Evolutionary conservation across 345 rosid genomes (phyloP).

Genomic region (Acer campestre): DNA sequence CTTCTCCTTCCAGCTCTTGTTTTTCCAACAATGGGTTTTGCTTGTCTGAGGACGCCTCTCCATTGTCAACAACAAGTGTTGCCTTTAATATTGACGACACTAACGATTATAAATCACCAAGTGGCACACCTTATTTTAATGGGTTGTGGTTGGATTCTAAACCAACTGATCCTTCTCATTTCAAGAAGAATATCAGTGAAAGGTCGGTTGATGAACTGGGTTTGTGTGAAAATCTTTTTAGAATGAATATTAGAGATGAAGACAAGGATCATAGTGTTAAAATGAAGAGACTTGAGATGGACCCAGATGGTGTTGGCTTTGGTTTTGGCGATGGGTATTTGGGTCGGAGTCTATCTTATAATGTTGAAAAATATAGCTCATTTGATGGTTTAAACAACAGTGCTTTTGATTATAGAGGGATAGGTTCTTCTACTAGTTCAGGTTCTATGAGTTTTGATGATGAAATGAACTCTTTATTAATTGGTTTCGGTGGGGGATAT

Average conservation of each 20-base stretch:
- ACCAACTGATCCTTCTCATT: conserved; percentile 24
- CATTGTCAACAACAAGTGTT: conserved; percentile 11
- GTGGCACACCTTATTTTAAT: conserved; percentile 24
- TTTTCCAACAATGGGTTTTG: conserved; percentile 40
- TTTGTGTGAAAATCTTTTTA: conserved; percentile 39
- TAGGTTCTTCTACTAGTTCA: conserved; percentile 26
- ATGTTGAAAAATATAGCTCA: conserved; percentile 27
- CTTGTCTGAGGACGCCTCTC: conserved; percentile 33
- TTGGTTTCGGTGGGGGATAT: conserved; percentile 30
- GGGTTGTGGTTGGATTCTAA: conserved; percentile 36
- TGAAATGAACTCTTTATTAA: conserved; percentile 26
- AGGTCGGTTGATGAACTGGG: conserved; percentile 31
- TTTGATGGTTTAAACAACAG: conserved; percentile 28
- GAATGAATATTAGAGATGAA: conserved; percentile 50
- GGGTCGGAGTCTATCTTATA: conserved; percentile 16
- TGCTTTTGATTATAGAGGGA: conserved; percentile 31
- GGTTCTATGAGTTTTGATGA: conserved; percentile 29
- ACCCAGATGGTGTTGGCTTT: conserved; percentile 30
- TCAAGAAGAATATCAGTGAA: conserved; percentile 20
- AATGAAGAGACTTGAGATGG: conserved; percentile 39
- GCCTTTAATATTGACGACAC: conserved; percentile 19
- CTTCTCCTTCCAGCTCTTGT: conserved; percentile 42
- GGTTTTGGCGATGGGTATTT: conserved; percentile 33
- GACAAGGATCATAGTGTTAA: conserved; percentile 21
- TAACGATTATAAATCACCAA: conserved; percentile 18